A percentile compares a stretch with the other conserved stretches of the same genome.
Conservation (phyloP, 257 asterid species). For the Solanum pennellii region DNA sequence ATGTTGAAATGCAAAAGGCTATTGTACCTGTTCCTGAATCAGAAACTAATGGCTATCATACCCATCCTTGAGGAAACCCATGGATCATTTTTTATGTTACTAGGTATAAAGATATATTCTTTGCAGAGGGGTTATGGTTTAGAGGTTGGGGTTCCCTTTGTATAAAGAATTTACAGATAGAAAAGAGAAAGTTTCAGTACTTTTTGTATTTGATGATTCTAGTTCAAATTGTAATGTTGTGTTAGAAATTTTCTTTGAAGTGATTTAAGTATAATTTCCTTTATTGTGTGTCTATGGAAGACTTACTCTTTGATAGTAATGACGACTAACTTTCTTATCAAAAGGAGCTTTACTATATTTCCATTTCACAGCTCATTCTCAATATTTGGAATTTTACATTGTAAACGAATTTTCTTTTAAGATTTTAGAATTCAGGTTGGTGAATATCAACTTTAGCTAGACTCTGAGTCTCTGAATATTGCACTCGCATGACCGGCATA, state of each 20-base stretch:
- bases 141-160: slow-evolving; percentile 3
- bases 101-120: slow-evolving; percentile 3
- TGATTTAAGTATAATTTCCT: not conserved
- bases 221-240: not conserved
- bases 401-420: not conserved
- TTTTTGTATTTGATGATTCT: not conserved
- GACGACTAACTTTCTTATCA: not conserved
- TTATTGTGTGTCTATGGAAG: not conserved
- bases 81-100: not conserved
- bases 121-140: slow-evolving; percentile 6
- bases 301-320: not conserved
- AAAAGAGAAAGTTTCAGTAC: not conserved
- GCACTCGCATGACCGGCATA: not conserved
- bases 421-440: not conserved
- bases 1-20: slow-evolving; percentile 52
- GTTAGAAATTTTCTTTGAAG: not conserved
- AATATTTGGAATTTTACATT: not conserved
- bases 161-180: not conserved
- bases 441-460: not conserved
- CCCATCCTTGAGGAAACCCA: slow-evolving; percentile 34
- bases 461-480: not conserved
- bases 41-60: slow-evolving; percentile 42
- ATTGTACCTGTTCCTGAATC: slow-evolving; percentile 20
- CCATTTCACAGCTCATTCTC: not conserved
- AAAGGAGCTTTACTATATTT: not conserved